phyloP scores from a whole-genome alignment of 2,329 filamentous ascomycete species.

The Ophiostoma triangulosporum region DNA sequence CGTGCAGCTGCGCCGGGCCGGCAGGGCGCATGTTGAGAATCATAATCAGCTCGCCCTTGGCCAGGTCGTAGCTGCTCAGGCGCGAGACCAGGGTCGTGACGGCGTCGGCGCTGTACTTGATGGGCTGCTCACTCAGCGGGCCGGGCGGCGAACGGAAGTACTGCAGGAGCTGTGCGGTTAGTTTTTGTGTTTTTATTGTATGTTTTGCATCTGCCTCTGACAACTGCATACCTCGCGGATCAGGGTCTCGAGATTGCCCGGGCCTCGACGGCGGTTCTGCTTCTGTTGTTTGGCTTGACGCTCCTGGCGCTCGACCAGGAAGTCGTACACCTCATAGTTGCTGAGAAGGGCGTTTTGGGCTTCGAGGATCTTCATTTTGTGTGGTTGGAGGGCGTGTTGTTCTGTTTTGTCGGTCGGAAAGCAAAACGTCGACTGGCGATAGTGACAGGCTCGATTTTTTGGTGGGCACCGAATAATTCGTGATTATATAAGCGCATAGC shows the following conservation, averaged over 20 bases:
- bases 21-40: conserved; percentile 52
- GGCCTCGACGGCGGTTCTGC: conserved; percentile 34
- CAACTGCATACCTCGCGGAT: conserved; percentile 44
- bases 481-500: neutral
- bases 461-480: neutral
- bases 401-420: neutral
- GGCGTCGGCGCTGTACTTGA: conserved; percentile 37
- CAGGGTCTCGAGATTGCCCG: conserved; percentile 43
- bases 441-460: neutral
- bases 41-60: conserved; percentile 57
- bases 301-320: conserved; percentile 34
- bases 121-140: conserved; percentile 41
- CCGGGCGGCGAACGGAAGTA: conserved; percentile 35
- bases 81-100: conserved; percentile 40
- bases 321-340: conserved; percentile 60
- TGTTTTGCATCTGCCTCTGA: too few relatives aligned
- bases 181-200: neutral
- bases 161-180: conserved; percentile 9
- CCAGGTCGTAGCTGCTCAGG: conserved; percentile 43
- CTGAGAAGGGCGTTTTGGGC: conserved; percentile 55
- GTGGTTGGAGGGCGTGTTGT: neutral
- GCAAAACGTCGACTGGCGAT: neutral
- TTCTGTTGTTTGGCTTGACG: conserved; percentile 39
- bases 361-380: conserved; percentile 54
- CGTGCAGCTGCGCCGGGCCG: conserved; percentile 43